These are phyloP conservation scores for Phoenix dactylifera DNA, from an alignment of 176 grass and related monocot genomes.

Conservation along the genomic window DNA sequence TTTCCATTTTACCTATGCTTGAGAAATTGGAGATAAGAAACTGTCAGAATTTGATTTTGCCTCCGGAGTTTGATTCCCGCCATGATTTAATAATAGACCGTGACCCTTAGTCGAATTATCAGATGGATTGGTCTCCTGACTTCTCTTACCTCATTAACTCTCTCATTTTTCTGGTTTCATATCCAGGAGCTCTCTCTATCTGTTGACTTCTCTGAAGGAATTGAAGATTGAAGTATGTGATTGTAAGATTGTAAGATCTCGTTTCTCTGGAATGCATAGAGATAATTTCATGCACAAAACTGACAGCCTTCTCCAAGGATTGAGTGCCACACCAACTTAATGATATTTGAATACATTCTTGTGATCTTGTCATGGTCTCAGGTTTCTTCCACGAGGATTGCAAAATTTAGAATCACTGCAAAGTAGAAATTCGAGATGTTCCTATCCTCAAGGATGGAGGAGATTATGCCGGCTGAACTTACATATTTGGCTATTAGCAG, in stretches of 20 bases:
- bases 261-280: conserved; percentile 3
- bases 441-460: too few relatives aligned
- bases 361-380: too few relatives aligned
- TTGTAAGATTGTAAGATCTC: neutral
- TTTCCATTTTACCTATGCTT: conserved; percentile 1
- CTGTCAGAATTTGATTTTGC: neutral
- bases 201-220: conserved; percentile 3
- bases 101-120: neutral
- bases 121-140: conserved; percentile 11
- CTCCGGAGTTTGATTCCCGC: neutral
- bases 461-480: too few relatives aligned
- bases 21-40: neutral
- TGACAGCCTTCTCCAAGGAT: too few relatives aligned
- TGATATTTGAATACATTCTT: too few relatives aligned
- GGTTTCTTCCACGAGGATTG: too few relatives aligned
- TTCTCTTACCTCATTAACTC: conserved; percentile 14
- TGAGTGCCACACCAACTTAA: too few relatives aligned
- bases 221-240: conserved; percentile 9
- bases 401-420: too few relatives aligned
- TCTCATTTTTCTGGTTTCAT: conserved; percentile 1
- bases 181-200: neutral
- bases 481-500: too few relatives aligned
- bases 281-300: neutral
- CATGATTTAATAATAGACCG: neutral
- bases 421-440: too few relatives aligned